Percentiles rank a stretch among this genome's conserved stretches.
These are phyloP conservation scores for Cardamine chenopodiifolia DNA, from an alignment of 345 rosid genomes.

Conservation along the genomic window DNA sequence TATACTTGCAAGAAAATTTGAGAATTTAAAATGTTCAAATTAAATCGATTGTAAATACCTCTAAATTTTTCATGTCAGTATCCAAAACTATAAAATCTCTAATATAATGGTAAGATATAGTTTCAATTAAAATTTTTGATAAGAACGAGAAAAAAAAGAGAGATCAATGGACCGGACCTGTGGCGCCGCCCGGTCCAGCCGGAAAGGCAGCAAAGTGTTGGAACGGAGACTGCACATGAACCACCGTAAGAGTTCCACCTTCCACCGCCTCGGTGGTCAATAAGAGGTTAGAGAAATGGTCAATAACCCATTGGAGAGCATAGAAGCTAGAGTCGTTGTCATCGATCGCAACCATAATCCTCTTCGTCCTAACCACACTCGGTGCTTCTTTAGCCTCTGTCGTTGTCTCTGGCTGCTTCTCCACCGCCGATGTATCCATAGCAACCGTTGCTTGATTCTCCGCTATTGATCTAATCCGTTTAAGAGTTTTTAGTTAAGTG, in stretches of 20 bases:
- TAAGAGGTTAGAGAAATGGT: slow-evolving; percentile 39
- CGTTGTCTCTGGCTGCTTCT: slow-evolving; percentile 36
- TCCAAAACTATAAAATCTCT: no score
- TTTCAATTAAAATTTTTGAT: no score
- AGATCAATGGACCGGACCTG: slow-evolving; percentile 30
- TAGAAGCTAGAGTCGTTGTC: slow-evolving; percentile 53
- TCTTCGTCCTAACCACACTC: slow-evolving; percentile 35
- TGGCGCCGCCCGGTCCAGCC: slow-evolving; percentile 53
- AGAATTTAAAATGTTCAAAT: not conserved
- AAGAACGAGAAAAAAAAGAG: no score
- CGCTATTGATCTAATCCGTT: slow-evolving; percentile 10
- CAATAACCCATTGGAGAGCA: slow-evolving; percentile 46
- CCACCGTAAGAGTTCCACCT: slow-evolving; percentile 43
- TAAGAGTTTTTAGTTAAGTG: not conserved
- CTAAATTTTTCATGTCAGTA: no score
- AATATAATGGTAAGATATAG: no score
- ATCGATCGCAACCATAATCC: slow-evolving; percentile 53
- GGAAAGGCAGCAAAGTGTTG: slow-evolving; percentile 43
- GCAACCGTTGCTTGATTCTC: slow-evolving; percentile 26
- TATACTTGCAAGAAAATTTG: not conserved
- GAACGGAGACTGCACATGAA: slow-evolving; percentile 52
- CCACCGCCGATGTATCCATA: slow-evolving; percentile 19
- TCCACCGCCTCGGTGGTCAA: slow-evolving; percentile 29
- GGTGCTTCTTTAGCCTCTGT: slow-evolving; percentile 1
- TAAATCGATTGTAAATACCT: no score